phyloP scores from a whole-genome alignment of 257 asterid genomes.

The Anisodus acutangulus region DNA sequence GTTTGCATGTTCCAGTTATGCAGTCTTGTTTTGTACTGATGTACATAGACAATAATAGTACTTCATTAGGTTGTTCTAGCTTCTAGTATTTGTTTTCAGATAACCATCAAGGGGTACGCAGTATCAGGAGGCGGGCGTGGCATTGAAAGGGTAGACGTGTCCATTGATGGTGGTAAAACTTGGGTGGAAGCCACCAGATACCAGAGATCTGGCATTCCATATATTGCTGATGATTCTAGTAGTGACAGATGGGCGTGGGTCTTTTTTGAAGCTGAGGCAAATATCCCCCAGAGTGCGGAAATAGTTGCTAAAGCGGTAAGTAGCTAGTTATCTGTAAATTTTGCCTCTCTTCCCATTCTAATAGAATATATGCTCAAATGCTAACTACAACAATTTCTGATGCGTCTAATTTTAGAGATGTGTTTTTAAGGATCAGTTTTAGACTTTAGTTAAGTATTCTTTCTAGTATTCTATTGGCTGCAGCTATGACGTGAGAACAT shows the following conservation, averaged over 20 bases:
- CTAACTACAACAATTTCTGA: not conserved
- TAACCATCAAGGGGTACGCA: constrained; percentile 87
- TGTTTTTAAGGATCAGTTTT: constrained; percentile 1
- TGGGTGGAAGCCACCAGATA: constrained; percentile 87
- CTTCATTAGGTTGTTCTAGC: constrained; percentile 10
- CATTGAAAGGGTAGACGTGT: constrained; percentile 90
- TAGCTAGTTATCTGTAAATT: constrained; percentile 27
- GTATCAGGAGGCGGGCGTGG: constrained; percentile 98
- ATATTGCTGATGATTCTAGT: constrained; percentile 60
- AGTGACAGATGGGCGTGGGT: constrained; percentile 99
- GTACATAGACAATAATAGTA: not conserved
- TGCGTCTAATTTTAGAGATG: not conserved
- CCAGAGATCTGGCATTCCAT: constrained; percentile 71
- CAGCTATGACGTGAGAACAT: not conserved
- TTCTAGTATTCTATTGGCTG: not conserved
- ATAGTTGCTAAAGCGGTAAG: constrained; percentile 94
- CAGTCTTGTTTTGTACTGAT: not conserved
- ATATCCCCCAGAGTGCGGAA: constrained; percentile 61
- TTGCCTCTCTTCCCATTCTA: not conserved
- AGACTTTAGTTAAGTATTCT: not conserved
- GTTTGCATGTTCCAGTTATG: not conserved
- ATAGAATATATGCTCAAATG: not conserved
- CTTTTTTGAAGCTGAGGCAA: constrained; percentile 80
- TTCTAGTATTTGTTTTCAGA: constrained; percentile 45
- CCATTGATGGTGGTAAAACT: constrained; percentile 85